Base-by-base conservation (phyloP, 192 early-diverging fungal species). In the Borealophlyctis nickersoniae region DNA sequence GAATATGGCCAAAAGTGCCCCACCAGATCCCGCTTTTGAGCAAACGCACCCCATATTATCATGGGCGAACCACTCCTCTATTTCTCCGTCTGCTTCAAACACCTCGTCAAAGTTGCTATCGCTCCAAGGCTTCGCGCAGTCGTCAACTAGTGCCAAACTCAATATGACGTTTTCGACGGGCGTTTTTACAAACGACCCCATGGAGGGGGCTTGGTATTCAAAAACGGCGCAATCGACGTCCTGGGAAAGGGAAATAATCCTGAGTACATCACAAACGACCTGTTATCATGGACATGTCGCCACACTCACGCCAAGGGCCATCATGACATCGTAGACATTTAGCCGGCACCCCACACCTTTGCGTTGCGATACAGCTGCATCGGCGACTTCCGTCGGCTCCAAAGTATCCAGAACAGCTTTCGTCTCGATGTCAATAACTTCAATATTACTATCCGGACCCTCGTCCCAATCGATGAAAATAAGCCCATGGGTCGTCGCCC, bases 31-130 rank as follows among this genome's bases (percentile, higher is more conserved):
- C n/a, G n/a, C n/a, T n/a, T n/a, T n/a, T n/a, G n/a, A n/a, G n/a
- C n/a, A n/a, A n/a, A n/a, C 57, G 33, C 31, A 62, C 55, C 30
- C 58, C 60, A 49, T 13, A 56, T 58, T 53, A 26, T 74, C 73
- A 22, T 45, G 56, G 3, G 75, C 75, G 30, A 77, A 74, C 51
- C 65, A 77, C 52, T 77, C 75, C 23, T 74, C 69, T 3, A 73
- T 54, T 31, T 67, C 64, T 33, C 75, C 75, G 36, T 73, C 67
- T 16, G 23, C 32, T 13, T 61, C 71, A 62, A 63, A 70, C 24
- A 74, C 58, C 55, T 76, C 74, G 49, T 76, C 74, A 33, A n/a
- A 24, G 23, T 59, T 65, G 13, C 51, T 35, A 23, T 56, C 49
- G 24, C 50, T 23, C 48, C 30, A 45, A 16, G 64, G n/a, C 16